These are phyloP conservation scores for Phragmites australis DNA, from an alignment of 176 grass and related monocot genomes.

Conservation along the genomic window DNA sequence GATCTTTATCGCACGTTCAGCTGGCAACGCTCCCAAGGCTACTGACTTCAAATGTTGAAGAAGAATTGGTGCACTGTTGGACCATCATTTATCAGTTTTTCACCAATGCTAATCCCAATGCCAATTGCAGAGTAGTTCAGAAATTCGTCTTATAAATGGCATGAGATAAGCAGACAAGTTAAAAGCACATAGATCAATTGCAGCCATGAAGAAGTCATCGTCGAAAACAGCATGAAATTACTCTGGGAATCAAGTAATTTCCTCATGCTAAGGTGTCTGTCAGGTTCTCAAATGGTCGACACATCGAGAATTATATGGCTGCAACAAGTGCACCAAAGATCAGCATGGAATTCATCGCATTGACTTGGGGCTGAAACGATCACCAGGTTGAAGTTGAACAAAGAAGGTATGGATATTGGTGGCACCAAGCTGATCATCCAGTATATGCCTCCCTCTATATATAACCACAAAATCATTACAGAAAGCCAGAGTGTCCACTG, in stretches of 20 bases:
- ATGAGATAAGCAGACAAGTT: constrained; percentile 1
- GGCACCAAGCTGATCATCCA: not conserved
- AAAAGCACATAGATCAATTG: not conserved
- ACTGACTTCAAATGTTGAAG: constrained; percentile 8
- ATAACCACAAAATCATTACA: not conserved
- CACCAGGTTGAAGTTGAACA: constrained; percentile 7
- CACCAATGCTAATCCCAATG: not conserved
- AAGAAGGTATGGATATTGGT: not conserved
- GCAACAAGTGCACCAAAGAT: constrained; percentile 5
- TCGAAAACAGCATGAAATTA: not conserved
- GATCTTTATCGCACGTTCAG: constrained; percentile 12
- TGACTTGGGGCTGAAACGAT: constrained; percentile 32
- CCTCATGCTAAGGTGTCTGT: constrained; percentile 10
- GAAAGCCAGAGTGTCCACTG: not conserved
- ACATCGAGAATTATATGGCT: constrained; percentile 28
- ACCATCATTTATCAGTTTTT: constrained; percentile 20
- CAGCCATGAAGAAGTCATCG: constrained; percentile 29
- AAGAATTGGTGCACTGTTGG: constrained; percentile 26
- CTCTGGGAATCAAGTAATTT: constrained; percentile 15
- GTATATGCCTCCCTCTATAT: not conserved
- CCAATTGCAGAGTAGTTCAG: constrained; percentile 20
- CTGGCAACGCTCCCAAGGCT: not conserved
- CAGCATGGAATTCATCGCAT: constrained; percentile 33
- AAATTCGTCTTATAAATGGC: constrained; percentile 40
- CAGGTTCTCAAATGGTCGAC: constrained; percentile 12